Conservation (phyloP, 2,329 filamentous ascomycete species). For the Aspergillus vadensis region DNA sequence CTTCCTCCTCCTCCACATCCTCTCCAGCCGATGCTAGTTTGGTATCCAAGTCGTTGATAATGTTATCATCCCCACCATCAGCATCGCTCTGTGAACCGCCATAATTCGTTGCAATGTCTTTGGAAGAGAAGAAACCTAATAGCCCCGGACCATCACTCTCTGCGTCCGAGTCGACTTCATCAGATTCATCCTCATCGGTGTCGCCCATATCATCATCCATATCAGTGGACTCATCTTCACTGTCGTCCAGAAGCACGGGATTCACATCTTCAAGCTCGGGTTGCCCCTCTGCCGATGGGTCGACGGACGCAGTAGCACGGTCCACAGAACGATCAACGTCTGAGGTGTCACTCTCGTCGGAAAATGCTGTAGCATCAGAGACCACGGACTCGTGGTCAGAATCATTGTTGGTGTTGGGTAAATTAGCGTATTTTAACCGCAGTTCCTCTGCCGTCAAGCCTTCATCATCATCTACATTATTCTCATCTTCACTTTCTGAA, state of each 20-base stretch:
- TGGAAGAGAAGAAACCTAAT: conserved; percentile 51
- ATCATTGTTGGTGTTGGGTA: conserved; percentile 31
- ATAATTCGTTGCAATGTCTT: conserved; percentile 32
- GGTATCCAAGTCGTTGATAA: conserved; percentile 28
- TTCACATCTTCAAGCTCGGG: conserved; percentile 47
- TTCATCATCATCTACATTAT: conserved; percentile 46
- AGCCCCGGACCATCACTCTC: conserved; percentile 46
- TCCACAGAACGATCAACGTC: conserved; percentile 25
- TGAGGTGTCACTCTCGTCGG: conserved; percentile 23
- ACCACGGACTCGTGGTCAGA: conserved; percentile 29
- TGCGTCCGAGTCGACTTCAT: conserved; percentile 50
- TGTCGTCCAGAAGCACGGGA: conserved; percentile 48
- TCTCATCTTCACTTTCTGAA: conserved; percentile 46
- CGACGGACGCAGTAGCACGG: conserved; percentile 22
- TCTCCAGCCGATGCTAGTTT: conserved; percentile 25
- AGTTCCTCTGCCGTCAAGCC: conserved; percentile 51
- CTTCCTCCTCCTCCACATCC: conserved; percentile 31
- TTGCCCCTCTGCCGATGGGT: conserved; percentile 29
- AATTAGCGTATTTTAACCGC: conserved; percentile 49
- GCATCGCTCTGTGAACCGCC: conserved; percentile 22
- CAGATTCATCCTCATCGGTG: conserved; percentile 52
- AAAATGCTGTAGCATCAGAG: conserved; percentile 24
- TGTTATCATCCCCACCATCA: conserved; percentile 41
- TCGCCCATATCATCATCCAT: conserved; percentile 54
- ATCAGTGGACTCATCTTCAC: conserved; percentile 50